phyloP scores from a whole-genome alignment of 345 rosid species.

The Eucalyptus grandis region DNA sequence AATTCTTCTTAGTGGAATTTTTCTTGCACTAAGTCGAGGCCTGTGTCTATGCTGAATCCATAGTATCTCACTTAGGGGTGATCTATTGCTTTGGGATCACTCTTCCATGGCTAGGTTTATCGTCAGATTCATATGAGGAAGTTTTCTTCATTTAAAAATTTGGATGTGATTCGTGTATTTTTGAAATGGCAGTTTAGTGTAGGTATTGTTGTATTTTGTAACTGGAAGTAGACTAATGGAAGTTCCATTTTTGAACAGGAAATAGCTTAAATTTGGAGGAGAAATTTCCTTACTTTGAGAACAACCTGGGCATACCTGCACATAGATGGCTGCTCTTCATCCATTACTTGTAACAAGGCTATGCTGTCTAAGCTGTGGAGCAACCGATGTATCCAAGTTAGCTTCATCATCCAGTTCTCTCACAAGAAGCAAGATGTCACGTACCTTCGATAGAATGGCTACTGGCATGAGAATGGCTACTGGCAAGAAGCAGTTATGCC shows the following conservation, averaged over 20 bases:
- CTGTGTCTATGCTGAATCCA: background rate
- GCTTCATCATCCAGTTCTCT: constrained; percentile 3
- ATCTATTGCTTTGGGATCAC: background rate
- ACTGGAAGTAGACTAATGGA: background rate
- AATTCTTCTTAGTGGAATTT: background rate
- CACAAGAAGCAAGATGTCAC: constrained; percentile 4
- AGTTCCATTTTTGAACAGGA: background rate
- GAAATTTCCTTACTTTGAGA: background rate
- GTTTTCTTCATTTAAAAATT: background rate
- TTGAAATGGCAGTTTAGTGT: background rate
- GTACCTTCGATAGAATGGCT: constrained; percentile 2
- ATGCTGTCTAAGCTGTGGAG: constrained; percentile 15
- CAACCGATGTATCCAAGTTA: constrained; percentile 15
- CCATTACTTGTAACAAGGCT: constrained; percentile 16
- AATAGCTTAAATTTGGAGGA: background rate
- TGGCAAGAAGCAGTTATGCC: constrained; percentile 5
- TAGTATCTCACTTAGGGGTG: background rate
- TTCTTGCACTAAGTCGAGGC: background rate
- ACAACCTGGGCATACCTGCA: background rate
- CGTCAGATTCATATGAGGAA: background rate
- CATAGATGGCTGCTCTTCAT: constrained; percentile 41
- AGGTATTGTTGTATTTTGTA: background rate
- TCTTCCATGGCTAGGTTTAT: background rate
- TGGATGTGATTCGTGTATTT: background rate
- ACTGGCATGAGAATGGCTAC: no score